phyloP scores from a whole-genome alignment of 116 monocot species.

The Trichopus zeylanicus region DNA sequence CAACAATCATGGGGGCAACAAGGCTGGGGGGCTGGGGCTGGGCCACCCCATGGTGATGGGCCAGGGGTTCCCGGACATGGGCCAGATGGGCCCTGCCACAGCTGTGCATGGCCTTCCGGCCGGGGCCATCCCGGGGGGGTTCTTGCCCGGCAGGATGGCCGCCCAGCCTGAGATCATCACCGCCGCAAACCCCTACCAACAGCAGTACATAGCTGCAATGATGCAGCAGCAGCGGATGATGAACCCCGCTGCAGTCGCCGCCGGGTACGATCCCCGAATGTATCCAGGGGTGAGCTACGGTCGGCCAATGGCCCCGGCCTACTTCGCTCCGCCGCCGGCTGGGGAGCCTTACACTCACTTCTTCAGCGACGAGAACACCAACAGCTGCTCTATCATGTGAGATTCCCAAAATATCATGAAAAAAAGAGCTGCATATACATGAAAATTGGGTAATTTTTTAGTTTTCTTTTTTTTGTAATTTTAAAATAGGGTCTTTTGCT shows the following conservation, averaged over 20 bases:
- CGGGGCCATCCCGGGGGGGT: neutral
- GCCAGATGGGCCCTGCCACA: constrained; percentile 11
- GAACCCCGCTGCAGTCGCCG: neutral
- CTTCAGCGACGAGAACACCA: constrained; percentile 55
- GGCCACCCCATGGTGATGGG: no score
- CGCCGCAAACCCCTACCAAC: constrained; percentile 28
- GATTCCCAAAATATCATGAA: neutral
- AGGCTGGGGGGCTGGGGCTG: no score
- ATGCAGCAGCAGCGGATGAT: constrained; percentile 21
- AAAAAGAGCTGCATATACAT: neutral
- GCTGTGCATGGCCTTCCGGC: constrained; percentile 39
- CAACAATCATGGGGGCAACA: constrained; percentile 12
- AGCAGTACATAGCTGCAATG: constrained; percentile 22
- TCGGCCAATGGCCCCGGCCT: constrained; percentile 11
- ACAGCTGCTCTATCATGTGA: constrained; percentile 86
- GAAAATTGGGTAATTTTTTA: neutral
- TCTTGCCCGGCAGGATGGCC: constrained; percentile 5
- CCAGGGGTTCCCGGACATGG: constrained; percentile 4
- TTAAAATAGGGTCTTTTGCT: neutral
- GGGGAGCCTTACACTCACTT: constrained; percentile 37
- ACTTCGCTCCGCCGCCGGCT: neutral
- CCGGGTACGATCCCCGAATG: constrained; percentile 1
- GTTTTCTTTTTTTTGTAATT: neutral
- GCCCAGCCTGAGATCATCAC: constrained; percentile 17
- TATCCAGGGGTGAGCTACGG: constrained; percentile 7